Evolutionary conservation across 2,329 filamentous ascomycete genomes (phyloP), one percentile per base, ranked within the genome.

Genomic region (Colletotrichum euphorbiae): DNA sequence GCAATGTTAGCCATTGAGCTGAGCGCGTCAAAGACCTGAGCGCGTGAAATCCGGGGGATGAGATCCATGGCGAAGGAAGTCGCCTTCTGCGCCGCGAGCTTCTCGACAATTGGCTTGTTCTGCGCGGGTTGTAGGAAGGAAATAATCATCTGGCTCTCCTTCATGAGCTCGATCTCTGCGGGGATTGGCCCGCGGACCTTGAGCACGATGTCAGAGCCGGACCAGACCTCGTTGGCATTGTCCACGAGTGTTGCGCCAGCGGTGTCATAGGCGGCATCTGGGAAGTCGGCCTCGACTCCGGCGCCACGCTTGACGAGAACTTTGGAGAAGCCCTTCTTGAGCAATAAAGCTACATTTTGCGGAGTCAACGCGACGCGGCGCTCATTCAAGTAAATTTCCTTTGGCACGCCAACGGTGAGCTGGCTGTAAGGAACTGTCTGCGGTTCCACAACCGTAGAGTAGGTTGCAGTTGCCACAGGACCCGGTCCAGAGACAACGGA

Each of bases 1-100:
- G 93, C 93, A 80, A 97, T 97, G 74, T 97, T 97, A 69, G 94
- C 93, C 94, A 97, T 97, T 9, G 92, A 96, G 77, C 93, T 94
- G 63, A 97, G 84, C 0, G 93, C 93, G 79, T 97, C 93, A 74
- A 97, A 97, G 0, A 92, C 90, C 77, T 97, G 94, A 1, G 94
- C 93, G 52, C 94, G 88, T 1, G 93, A 97, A 73, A 97, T 97
- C 45, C 94, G 89, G 15, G 94, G 94, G 59, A 97, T 91, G 89
- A 94, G 91, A 76, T 97, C 94, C 93, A 97, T 97, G 21, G 94
- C 93, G 76, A 97, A 96, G 15, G 88, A 83, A 1, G 93, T 97
- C 2, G 90, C 89, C 31, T 91, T 90, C 55, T 88, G 88, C 42
- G 84, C 83, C 28, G 92, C 90, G 68, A 97, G 86, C 67, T 88